Base-by-base conservation (phyloP, 768 basidiomycete genomes). In the Dentipellis fragilis region DNA sequence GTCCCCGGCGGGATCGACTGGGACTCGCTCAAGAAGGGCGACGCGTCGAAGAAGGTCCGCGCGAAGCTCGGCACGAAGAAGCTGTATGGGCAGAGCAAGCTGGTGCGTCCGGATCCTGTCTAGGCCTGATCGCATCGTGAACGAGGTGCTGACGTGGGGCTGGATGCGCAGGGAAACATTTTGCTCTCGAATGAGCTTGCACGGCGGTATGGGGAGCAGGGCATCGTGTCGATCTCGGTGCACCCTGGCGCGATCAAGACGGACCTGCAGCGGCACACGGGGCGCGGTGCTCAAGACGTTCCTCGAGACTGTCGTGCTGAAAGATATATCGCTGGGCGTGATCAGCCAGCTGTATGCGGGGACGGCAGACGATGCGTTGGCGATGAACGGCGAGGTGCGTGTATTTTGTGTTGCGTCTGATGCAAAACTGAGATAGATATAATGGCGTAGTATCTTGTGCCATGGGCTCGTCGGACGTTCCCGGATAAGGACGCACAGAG, bases 191-290 rank as follows among this genome's bases (percentile, higher is more conserved):
- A 66, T 38, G 79, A 79, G 61, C 56, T 80, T 16, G 61, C 66
- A 3, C 64, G 72, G 35, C 64, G 75, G 50, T 78, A 77, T 60
- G 71, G 65, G 1, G 69, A 69, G n/a, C 66, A 76, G 55, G 78
- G 75, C 8, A 72, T 80, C 42, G 62, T 78, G 1, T 76, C 78
- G 0, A 67, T 67, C 1, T 65, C 77, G 1, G 49, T 78, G 23
- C 71, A 78, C 54, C 77, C 76, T 8, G 76, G 76, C 60, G 51
- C 29, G 29, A 36, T 61, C 42, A 16, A 59, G 14, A 59, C 59
- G 21, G 59, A 61, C 48, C 55, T 61, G 3, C 0, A 38, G 39
- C 58, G 59, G n/a, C 4, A 54, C 19, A 29, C 50, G 4, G n/a
- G 23, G n/a, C 35, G 21, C n/a, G 0, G 36, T 59, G n/a, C 4